Evolutionary conservation across 2,329 filamentous ascomycete genomes (phyloP), one percentile per base, ranked within the genome.

Genomic region (Penicillium sp.): DNA sequence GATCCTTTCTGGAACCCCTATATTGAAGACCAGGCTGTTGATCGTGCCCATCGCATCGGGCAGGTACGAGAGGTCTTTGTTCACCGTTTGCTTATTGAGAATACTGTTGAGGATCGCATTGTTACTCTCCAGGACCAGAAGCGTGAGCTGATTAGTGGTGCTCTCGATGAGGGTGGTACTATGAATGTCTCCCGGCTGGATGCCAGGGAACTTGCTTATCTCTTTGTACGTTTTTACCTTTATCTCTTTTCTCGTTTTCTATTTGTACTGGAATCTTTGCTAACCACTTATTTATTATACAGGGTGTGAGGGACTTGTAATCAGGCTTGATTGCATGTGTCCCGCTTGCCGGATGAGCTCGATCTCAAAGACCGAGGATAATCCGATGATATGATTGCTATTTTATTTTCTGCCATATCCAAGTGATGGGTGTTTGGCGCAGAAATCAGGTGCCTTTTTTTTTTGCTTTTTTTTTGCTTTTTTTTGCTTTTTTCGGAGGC

Each of bases 1-100:
- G 92, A 96, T 70, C 92, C 92, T 0, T 96, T 96, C 77, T 96
- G 91, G 91, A 97, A 96, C 62, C 93, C 92, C 0, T 96, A 89
- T 70, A 89, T 96, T 49, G 93, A 96, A 76, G 91, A 92, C 75
- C 93, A 97, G 75, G 93, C 93, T 4, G 88, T 96, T 50, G 93
- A 96, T 72, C 89, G 93, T 23, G 90, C 92, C 2, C 89, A 96
- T 74, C 89, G 93, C 10, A 93, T 96, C 65, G 92, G 92, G 0
- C 93, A 97, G 76, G 78, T 81, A 63, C 82, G 82, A 4, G 78
- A 86, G 8, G 93, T 96, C 5, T 82, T 86, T 55, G 88, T 97
- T 1, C 91, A 96, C 71, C 87, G 91, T 4, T 83, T 96, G 25
- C 77, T 96, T 3, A 85, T 93, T 8, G 74, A 86, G 65, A 82